phyloP scores from a whole-genome alignment of 2,329 filamentous ascomycete species.

The Metarhizium rileyi region DNA sequence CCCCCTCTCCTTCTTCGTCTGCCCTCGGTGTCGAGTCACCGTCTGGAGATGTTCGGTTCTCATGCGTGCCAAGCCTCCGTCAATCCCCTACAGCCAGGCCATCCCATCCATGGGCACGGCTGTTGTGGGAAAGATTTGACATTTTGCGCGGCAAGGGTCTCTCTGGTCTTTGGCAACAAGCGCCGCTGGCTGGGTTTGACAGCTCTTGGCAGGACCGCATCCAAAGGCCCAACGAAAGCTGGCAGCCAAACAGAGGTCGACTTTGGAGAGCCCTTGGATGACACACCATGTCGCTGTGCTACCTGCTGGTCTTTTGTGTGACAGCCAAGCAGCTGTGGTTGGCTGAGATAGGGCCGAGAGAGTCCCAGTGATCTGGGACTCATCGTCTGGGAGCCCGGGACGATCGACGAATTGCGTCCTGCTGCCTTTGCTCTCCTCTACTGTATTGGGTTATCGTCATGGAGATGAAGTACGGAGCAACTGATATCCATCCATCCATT shows the following conservation, averaged over 20 bases:
- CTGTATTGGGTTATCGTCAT: too few species aligned
- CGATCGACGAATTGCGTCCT: conserved; percentile 3
- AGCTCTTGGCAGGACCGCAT: background rate
- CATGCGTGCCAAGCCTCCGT: background rate
- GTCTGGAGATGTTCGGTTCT: background rate
- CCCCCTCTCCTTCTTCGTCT: too few species aligned
- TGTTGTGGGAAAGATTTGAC: background rate
- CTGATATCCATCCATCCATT: too few species aligned
- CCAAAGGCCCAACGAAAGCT: background rate
- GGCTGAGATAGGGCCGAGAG: conserved; percentile 1
- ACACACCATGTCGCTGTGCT: background rate
- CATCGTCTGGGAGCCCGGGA: conserved; percentile 3
- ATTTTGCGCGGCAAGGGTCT: background rate
- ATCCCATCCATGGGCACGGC: background rate
- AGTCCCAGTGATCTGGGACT: conserved; percentile 5
- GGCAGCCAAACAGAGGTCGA: background rate
- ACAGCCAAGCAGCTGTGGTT: background rate
- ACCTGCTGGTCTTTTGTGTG: background rate
- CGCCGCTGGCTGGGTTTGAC: background rate
- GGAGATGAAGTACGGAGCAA: too few species aligned
- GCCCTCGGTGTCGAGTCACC: too few species aligned
- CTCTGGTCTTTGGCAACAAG: conserved; percentile 1
- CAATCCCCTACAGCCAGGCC: background rate
- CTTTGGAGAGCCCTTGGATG: background rate
- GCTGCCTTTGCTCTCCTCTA: background rate